phyloP scores from a whole-genome alignment of 192 early-diverging fungal genomes.

The Backusella parvicylindrica region DNA sequence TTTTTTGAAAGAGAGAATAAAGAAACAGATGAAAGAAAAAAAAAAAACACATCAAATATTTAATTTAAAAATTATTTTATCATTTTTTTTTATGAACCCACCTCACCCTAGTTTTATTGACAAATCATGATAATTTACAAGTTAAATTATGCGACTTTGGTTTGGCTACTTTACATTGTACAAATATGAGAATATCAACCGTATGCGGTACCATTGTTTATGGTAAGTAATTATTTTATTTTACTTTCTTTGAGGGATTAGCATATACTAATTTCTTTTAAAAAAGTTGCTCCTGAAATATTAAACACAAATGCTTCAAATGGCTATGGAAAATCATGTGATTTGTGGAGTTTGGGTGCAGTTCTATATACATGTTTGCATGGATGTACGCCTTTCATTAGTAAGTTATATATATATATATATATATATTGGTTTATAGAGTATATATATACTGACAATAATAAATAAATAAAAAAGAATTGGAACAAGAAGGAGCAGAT shows the following conservation, averaged over 20 bases:
- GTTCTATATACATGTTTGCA: constrained; percentile 93
- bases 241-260: background rate
- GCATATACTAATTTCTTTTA: background rate
- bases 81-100: too few relatives aligned
- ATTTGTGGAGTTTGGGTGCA: constrained; percentile 94
- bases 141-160: constrained; percentile 96
- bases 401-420: background rate
- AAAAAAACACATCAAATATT: background rate
- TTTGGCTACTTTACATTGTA: constrained; percentile 58
- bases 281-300: constrained; percentile 10
- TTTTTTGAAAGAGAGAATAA: background rate
- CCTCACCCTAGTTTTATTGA: constrained; percentile 37
- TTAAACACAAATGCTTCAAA: background rate
- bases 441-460: background rate
- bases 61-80: too few relatives aligned
- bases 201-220: constrained; percentile 87
- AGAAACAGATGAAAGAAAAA: background rate
- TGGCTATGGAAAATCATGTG: constrained; percentile 31
- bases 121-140: constrained; percentile 41
- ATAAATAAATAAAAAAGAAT: background rate
- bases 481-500: background rate
- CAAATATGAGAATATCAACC: constrained; percentile 28
- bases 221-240: constrained; percentile 23
- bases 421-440: too few relatives aligned
- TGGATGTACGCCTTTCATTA: constrained; percentile 80